Evolutionary conservation across 2,329 filamentous ascomycete genomes (phyloP).

Genomic region (Aspergillus quadricinctus): DNA sequence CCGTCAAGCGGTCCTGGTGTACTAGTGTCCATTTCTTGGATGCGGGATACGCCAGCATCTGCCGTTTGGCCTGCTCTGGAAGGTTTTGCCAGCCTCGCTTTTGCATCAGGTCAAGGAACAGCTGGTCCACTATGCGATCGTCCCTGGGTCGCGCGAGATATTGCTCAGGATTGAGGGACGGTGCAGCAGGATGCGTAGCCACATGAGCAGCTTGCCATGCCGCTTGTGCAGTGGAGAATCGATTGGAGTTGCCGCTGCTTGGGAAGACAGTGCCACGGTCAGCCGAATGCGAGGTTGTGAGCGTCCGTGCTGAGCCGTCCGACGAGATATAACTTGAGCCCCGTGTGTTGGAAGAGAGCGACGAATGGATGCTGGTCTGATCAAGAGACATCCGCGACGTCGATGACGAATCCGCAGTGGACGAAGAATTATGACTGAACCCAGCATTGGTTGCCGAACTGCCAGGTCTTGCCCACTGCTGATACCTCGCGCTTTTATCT

Average conservation of each 20-base stretch:
- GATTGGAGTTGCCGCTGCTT: constrained; percentile 19
- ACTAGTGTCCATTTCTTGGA: constrained; percentile 97
- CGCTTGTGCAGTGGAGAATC: constrained; percentile 28
- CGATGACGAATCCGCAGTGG: constrained; percentile 48
- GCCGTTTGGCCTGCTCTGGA: constrained; percentile 85
- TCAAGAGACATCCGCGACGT: constrained; percentile 58
- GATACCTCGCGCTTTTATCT: constrained; percentile 65
- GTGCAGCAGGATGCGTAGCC: constrained; percentile 25
- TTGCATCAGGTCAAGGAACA: constrained; percentile 92
- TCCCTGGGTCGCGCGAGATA: constrained; percentile 42
- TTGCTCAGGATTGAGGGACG: constrained; percentile 26
- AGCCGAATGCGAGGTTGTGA: constrained; percentile 33
- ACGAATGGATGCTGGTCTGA: constrained; percentile 61
- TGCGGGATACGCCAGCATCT: constrained; percentile 93
- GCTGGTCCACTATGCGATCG: constrained; percentile 78
- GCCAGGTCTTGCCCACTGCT: constrained; percentile 67
- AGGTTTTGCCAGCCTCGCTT: constrained; percentile 97
- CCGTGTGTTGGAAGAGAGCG: constrained; percentile 55
- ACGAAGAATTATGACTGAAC: constrained; percentile 57
- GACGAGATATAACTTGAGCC: constrained; percentile 55
- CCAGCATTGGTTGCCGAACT: constrained; percentile 53
- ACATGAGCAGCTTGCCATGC: constrained; percentile 25
- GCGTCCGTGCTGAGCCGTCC: constrained; percentile 46
- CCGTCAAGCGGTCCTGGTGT: constrained; percentile 87
- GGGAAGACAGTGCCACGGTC: constrained; percentile 30